These are phyloP conservation scores for Tolypocladium ovalisporum DNA, from an alignment of 2,329 filamentous ascomycete species.

Conservation along the genomic window DNA sequence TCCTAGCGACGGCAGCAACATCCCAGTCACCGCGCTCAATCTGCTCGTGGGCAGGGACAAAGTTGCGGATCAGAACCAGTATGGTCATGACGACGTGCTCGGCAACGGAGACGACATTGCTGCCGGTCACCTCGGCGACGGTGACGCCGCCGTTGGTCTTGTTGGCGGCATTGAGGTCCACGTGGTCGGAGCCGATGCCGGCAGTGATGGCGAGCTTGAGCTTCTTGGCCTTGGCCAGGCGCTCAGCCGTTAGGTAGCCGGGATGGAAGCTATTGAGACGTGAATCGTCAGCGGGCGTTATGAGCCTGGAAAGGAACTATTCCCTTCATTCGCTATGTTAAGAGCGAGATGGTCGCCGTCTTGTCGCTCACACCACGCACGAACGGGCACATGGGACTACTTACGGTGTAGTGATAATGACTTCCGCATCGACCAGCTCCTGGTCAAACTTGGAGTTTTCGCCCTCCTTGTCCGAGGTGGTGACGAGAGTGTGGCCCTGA, in stretches of 20 bases:
- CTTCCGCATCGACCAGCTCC: slow-evolving; percentile 90
- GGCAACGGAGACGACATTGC: slow-evolving; percentile 95
- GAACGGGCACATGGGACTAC: slow-evolving; percentile 11
- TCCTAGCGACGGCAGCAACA: slow-evolving; percentile 91
- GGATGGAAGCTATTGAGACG: slow-evolving; percentile 69
- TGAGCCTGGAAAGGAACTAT: neutral
- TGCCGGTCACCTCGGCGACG: slow-evolving; percentile 94
- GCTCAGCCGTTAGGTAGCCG: slow-evolving; percentile 92
- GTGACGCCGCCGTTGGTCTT: slow-evolving; percentile 96
- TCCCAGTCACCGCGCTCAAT: slow-evolving; percentile 86
- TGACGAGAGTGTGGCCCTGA: slow-evolving; percentile 90
- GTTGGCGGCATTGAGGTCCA: slow-evolving; percentile 95
- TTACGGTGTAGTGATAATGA: slow-evolving; percentile 98
- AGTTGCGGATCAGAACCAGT: slow-evolving; percentile 91
- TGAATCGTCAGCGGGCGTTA: neutral
- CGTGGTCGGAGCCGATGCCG: slow-evolving; percentile 96
- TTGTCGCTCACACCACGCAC: neutral
- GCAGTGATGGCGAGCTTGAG: slow-evolving; percentile 95
- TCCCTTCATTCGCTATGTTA: neutral
- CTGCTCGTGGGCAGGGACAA: slow-evolving; percentile 93
- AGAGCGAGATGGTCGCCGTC: neutral
- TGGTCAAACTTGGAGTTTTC: slow-evolving; percentile 88
- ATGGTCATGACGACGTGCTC: slow-evolving; percentile 99
- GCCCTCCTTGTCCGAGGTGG: slow-evolving; percentile 95
- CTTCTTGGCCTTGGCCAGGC: slow-evolving; percentile 96